These are phyloP conservation scores for Suaeda aralocaspica DNA, from an alignment of 148 eudicot genomes.

Conservation along the genomic window DNA sequence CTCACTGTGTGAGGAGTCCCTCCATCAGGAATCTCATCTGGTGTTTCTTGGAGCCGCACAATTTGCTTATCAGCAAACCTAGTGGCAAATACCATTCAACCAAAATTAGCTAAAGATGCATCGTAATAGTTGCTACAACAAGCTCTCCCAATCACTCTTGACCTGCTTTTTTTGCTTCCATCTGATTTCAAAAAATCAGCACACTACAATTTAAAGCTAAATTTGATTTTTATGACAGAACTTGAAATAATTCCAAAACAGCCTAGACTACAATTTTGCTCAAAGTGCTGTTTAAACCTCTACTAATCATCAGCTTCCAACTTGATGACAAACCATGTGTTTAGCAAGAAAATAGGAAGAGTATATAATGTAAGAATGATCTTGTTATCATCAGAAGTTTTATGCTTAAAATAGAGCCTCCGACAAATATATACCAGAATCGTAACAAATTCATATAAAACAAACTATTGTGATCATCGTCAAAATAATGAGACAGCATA, in stretches of 20 bases:
- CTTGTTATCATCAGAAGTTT: too few species aligned
- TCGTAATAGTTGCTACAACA: neutral
- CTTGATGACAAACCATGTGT: neutral
- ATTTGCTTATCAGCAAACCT: conserved; percentile 98
- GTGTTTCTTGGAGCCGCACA: conserved; percentile 93
- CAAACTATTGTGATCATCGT: too few species aligned
- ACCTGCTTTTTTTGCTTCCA: neutral
- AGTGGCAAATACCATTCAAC: conserved; percentile 15
- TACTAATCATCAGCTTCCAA: neutral
- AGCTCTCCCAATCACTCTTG: neutral
- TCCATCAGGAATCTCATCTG: conserved; percentile 98
- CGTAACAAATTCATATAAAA: too few species aligned
- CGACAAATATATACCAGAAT: too few species aligned
- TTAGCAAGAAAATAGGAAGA: too few species aligned
- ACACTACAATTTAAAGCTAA: neutral
- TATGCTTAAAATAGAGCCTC: too few species aligned
- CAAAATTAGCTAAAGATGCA: conserved; percentile 17
- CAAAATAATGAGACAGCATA: too few species aligned
- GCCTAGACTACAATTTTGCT: neutral
- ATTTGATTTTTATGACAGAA: neutral
- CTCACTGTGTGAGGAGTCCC: conserved; percentile 99
- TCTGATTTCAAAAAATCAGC: neutral
- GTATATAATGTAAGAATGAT: too few species aligned
- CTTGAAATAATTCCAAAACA: neutral
- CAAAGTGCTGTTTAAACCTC: neutral